phyloP scores from a whole-genome alignment of 2,329 filamentous ascomycete species.

The Polychaeton citri region DNA sequence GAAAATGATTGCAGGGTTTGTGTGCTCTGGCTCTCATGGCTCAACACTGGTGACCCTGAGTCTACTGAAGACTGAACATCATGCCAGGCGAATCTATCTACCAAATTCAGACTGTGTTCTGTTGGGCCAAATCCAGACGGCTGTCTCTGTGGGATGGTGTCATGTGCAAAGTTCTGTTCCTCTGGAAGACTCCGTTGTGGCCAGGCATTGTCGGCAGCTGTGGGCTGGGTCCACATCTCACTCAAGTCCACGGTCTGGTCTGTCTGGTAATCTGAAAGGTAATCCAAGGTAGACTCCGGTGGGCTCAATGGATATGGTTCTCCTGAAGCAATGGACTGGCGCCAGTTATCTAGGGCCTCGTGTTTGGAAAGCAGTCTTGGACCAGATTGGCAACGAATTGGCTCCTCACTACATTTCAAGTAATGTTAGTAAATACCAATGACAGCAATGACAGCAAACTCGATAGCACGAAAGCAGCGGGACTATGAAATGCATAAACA shows the following conservation, averaged over 20 bases:
- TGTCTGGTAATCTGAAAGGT: neutral
- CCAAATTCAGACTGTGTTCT: neutral
- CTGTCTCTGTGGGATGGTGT: slow-evolving; percentile 12
- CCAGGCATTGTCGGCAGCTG: slow-evolving; percentile 16
- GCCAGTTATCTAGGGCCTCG: neutral
- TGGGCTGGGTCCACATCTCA: slow-evolving; percentile 13
- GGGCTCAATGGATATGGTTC: slow-evolving; percentile 1
- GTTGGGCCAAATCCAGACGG: slow-evolving; percentile 4
- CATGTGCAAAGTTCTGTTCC: slow-evolving; percentile 6
- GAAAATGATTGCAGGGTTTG: slow-evolving; percentile 16
- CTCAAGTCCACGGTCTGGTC: slow-evolving; percentile 2
- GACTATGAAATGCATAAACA: neutral
- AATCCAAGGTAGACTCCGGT: neutral
- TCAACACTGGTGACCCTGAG: slow-evolving; percentile 20
- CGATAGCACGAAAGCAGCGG: neutral
- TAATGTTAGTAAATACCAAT: neutral
- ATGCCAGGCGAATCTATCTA: neutral
- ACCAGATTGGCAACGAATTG: neutral
- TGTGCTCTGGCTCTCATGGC: slow-evolving; percentile 21
- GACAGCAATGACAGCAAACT: slow-evolving; percentile 2
- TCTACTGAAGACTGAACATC: slow-evolving; percentile 13
- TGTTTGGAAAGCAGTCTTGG: neutral
- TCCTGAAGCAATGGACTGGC: neutral
- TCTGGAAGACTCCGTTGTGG: slow-evolving; percentile 2
- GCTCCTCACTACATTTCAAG: neutral